Conservation (phyloP, 2,329 filamentous ascomycete genomes). For the Arthrinium phaeospermum region DNA sequence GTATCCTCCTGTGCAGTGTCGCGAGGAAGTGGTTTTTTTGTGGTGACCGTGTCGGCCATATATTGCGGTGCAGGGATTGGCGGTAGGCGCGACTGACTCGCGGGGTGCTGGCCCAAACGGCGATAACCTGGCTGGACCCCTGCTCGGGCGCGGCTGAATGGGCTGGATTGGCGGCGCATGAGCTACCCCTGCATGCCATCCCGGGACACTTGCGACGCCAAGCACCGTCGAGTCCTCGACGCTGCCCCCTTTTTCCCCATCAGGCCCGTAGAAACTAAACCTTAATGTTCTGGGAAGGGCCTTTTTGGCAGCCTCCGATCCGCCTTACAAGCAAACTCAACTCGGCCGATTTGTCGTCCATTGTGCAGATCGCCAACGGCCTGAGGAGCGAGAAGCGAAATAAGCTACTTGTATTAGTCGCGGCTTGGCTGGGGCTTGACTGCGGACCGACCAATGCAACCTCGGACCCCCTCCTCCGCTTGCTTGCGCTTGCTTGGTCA, state of each 20-base stretch:
- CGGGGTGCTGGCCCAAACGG: background rate
- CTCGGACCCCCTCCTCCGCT: background rate
- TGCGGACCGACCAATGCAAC: background rate
- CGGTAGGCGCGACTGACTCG: constrained; percentile 1
- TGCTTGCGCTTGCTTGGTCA: background rate
- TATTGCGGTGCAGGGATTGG: background rate
- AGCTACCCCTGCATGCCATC: background rate
- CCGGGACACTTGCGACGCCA: constrained; percentile 8
- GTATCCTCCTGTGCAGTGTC: background rate
- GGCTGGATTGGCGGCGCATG: background rate
- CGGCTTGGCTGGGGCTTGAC: background rate
- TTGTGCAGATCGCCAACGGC: background rate
- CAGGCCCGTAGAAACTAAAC: background rate
- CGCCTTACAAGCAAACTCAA: background rate
- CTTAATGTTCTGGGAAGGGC: background rate
- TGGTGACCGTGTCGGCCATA: background rate
- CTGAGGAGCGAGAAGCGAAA: background rate
- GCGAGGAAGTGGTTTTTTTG: background rate
- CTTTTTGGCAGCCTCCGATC: background rate
- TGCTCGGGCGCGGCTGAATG: background rate
- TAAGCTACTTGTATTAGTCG: background rate
- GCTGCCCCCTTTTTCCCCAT: constrained; percentile 3
- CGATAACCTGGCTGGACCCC: background rate
- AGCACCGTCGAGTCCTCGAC: background rate
- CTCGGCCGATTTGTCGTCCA: background rate